phyloP scores from a whole-genome alignment of 2,329 filamentous ascomycete species.

The Aschersonia sp. region DNA sequence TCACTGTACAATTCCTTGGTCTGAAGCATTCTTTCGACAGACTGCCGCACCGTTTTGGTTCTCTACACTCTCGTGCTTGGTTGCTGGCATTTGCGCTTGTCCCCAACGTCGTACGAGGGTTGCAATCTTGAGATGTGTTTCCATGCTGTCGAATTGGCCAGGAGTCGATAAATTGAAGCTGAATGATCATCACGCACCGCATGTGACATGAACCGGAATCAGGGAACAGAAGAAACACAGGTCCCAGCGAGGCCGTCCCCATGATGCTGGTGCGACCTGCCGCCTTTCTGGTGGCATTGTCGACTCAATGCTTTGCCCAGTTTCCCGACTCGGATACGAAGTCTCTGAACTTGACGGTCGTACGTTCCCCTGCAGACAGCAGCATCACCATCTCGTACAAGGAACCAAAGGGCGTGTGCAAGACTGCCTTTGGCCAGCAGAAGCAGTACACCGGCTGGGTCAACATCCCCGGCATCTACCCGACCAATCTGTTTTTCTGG shows the following conservation, averaged over 20 bases:
- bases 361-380: slow-evolving; percentile 45
- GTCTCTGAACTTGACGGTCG: slow-evolving; percentile 32
- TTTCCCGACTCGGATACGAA: slow-evolving; percentile 16
- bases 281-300: slow-evolving; percentile 5
- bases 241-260: neutral
- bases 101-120: too few species aligned
- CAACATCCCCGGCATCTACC: slow-evolving; percentile 38
- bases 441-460: slow-evolving; percentile 61
- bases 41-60: too few species aligned
- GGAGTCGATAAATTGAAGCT: too few species aligned
- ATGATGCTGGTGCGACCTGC: slow-evolving; percentile 7
- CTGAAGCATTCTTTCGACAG: too few species aligned
- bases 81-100: too few species aligned
- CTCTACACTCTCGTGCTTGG: too few species aligned
- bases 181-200: too few species aligned
- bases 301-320: slow-evolving; percentile 13
- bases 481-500: slow-evolving; percentile 38
- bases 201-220: too few species aligned
- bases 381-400: slow-evolving; percentile 57
- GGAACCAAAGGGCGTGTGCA: slow-evolving; percentile 43
- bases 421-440: slow-evolving; percentile 48
- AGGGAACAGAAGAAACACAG: neutral
- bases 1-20: neutral
- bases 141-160: too few species aligned
- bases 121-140: too few species aligned